These are phyloP conservation scores for Aspergillus mulundensis DNA, from an alignment of 495 filamentous ascomycete species.

Conservation along the genomic window DNA sequence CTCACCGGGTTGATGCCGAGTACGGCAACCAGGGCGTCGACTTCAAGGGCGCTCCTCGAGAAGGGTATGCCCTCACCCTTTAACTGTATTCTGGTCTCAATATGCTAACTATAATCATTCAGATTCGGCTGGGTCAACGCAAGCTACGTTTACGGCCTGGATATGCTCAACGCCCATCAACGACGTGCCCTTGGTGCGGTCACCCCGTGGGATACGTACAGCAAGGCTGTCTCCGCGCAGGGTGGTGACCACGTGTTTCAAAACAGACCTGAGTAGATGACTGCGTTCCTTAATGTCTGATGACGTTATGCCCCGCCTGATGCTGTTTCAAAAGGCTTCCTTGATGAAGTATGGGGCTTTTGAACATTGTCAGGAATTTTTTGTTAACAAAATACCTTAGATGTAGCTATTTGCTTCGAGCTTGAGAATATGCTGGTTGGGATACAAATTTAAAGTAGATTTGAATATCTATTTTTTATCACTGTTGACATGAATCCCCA, in stretches of 20 bases:
- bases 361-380: neutral
- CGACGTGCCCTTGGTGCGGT: constrained; percentile 77
- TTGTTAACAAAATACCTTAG: constrained; percentile 4
- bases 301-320: neutral
- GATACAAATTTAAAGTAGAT: neutral
- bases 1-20: constrained; percentile 90
- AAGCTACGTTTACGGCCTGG: constrained; percentile 85
- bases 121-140: constrained; percentile 99
- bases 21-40: constrained; percentile 95
- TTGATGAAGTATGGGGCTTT: neutral
- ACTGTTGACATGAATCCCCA: no score
- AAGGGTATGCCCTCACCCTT: constrained; percentile 67
- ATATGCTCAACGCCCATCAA: constrained; percentile 79
- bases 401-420: neutral
- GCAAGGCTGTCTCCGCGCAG: constrained; percentile 35
- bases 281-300: neutral
- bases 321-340: no score
- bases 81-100: neutral
- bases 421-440: neutral
- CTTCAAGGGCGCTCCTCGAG: constrained; percentile 89
- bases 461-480: neutral
- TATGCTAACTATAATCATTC: constrained; percentile 11
- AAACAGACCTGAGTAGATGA: neutral
- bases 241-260: constrained; percentile 8
- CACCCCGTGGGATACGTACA: constrained; percentile 73